A percentile compares a stretch with the other conserved stretches of the same genome.
Evolutionary conservation across 768 basidiomycete genomes (phyloP).

Genomic region (Lactarius vividus): DNA sequence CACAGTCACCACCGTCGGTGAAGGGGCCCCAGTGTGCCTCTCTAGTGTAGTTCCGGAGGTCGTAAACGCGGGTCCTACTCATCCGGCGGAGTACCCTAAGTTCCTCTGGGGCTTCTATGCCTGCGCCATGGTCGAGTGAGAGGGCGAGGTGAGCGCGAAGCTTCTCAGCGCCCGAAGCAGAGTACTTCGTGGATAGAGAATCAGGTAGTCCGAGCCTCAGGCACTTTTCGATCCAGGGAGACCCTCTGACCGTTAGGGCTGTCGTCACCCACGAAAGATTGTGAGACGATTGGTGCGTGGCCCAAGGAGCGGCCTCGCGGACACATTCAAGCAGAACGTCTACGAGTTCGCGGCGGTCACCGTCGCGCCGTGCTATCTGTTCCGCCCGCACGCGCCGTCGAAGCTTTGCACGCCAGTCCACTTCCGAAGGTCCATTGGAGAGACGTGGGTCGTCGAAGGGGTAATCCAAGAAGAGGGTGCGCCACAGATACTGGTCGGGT

Average conservation of each 20-base stretch:
- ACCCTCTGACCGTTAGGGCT: not conserved
- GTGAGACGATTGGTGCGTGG: slow-evolving; percentile 5
- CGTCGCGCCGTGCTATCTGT: slow-evolving; percentile 16
- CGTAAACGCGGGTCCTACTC: slow-evolving; percentile 61
- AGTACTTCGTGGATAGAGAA: slow-evolving; percentile 33
- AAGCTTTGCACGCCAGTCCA: slow-evolving; percentile 22
- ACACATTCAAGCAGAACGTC: slow-evolving; percentile 21
- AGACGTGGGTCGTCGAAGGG: slow-evolving; percentile 66
- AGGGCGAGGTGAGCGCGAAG: slow-evolving; percentile 48
- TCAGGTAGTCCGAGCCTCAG: slow-evolving; percentile 39
- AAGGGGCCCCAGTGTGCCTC: slow-evolving; percentile 63
- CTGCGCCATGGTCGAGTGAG: slow-evolving; percentile 38
- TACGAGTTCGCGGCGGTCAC: slow-evolving; percentile 21
- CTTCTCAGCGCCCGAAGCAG: slow-evolving; percentile 38
- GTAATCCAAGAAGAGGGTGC: slow-evolving; percentile 53
- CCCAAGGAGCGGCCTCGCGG: slow-evolving; percentile 10
- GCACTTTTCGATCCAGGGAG: slow-evolving; percentile 27
- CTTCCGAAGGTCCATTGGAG: slow-evolving; percentile 10
- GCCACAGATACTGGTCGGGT: slow-evolving; percentile 64
- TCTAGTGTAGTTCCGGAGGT: slow-evolving; percentile 55
- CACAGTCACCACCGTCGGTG: slow-evolving; percentile 35
- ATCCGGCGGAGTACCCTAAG: slow-evolving; percentile 39
- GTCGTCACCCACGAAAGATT: slow-evolving; percentile 19
- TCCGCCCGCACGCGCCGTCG: slow-evolving; percentile 25
- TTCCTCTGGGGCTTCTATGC: slow-evolving; percentile 27